These are phyloP conservation scores for Boletus pseudo-olivaceus DNA, from an alignment of 768 basidiomycete genomes.

Conservation along the genomic window DNA sequence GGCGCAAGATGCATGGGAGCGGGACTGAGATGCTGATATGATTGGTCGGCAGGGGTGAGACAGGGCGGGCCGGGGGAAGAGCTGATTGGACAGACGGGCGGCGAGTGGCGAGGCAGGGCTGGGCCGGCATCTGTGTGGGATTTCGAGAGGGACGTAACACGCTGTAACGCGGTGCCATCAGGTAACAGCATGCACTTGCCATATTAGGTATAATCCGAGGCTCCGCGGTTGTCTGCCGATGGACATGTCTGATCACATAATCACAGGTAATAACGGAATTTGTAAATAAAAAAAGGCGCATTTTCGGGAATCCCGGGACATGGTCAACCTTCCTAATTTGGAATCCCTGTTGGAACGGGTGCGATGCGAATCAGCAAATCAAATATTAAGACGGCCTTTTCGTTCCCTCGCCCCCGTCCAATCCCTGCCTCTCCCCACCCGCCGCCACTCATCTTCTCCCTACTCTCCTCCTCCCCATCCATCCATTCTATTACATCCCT, in stretches of 20 bases:
- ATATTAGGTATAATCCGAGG: slow-evolving; percentile 27
- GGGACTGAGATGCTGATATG: neutral
- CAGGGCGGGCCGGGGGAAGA: slow-evolving; percentile 15
- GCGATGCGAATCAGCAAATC: slow-evolving; percentile 37
- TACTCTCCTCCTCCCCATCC: no score
- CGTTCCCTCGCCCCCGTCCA: slow-evolving; percentile 17
- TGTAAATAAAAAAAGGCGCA: slow-evolving; percentile 25
- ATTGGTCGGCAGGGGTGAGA: slow-evolving; percentile 8
- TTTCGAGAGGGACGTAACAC: slow-evolving; percentile 22
- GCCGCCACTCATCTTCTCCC: slow-evolving; percentile 20
- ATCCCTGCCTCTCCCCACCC: slow-evolving; percentile 24
- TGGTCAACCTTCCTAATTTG: slow-evolving; percentile 10
- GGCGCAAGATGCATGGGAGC: slow-evolving; percentile 20
- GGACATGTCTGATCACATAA: slow-evolving; percentile 24
- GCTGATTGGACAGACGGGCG: slow-evolving; percentile 8
- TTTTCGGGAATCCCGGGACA: slow-evolving; percentile 29
- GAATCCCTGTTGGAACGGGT: slow-evolving; percentile 22
- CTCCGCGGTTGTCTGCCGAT: slow-evolving; percentile 32
- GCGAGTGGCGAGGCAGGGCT: slow-evolving; percentile 27
- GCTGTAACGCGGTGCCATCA: slow-evolving; percentile 19
- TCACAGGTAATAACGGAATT: slow-evolving; percentile 32
- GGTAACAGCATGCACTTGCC: slow-evolving; percentile 25
- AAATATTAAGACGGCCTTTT: slow-evolving; percentile 38
- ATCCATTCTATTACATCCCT: neutral
- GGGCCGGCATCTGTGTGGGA: slow-evolving; percentile 22